phyloP scores from a whole-genome alignment of 192 early-diverging fungal genomes.

The Backusella sp. region DNA sequence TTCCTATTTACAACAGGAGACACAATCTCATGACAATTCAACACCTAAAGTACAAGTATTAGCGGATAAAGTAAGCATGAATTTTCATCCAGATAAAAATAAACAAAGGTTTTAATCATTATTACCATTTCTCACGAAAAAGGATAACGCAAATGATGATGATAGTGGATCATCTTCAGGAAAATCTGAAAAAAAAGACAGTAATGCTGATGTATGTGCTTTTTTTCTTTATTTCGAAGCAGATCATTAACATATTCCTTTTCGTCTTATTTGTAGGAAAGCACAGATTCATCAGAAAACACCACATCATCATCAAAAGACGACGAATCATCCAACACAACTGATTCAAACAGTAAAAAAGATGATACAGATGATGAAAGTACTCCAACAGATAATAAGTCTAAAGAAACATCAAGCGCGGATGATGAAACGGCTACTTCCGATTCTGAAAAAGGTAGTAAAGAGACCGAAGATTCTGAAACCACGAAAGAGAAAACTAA shows the following conservation, averaged over 20 bases:
- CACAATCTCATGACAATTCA: neutral
- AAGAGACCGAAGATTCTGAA: neutral
- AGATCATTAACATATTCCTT: neutral
- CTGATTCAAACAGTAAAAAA: neutral
- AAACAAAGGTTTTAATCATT: neutral
- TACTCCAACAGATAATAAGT: neutral
- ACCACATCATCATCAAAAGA: neutral
- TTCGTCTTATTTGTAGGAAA: neutral
- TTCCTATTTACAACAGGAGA: neutral
- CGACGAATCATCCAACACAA: neutral
- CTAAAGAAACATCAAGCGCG: neutral
- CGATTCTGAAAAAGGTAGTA: neutral
- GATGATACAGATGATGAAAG: neutral
- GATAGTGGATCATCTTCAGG: neutral
- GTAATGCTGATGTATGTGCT: neutral
- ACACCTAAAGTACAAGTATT: neutral
- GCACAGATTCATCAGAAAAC: neutral
- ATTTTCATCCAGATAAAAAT: neutral
- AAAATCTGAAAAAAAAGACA: neutral
- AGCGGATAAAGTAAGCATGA: neutral
- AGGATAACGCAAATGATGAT: neutral
- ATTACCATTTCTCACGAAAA: neutral
- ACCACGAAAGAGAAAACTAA: neutral
- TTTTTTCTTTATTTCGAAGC: neutral
- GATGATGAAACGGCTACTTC: neutral